Evolutionary conservation across 768 basidiomycete genomes (phyloP).

Genomic region (Psilocybe cyanescens): DNA sequence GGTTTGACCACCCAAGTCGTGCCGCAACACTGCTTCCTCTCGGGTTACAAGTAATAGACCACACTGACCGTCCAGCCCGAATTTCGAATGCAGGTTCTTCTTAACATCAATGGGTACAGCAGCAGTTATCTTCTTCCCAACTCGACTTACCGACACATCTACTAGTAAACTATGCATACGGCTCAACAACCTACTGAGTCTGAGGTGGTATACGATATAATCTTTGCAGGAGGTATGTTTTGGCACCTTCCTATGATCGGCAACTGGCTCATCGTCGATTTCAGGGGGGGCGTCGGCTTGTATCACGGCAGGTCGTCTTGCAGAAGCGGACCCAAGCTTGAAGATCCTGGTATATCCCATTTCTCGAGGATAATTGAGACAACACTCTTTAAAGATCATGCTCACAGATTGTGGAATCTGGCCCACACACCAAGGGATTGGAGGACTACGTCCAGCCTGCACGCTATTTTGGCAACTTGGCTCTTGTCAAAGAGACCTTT

Average conservation of each 20-base stretch:
- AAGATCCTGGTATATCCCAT: conserved; percentile 51
- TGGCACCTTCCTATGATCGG: not conserved
- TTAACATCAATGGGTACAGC: no score
- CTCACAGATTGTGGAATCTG: conserved; percentile 49
- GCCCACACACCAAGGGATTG: conserved; percentile 49
- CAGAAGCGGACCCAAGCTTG: conserved; percentile 51
- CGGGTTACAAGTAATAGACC: no score
- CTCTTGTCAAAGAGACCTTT: conserved; percentile 39
- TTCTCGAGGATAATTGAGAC: not conserved
- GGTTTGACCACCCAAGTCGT: no score
- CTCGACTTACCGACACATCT: no score
- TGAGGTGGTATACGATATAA: conserved; percentile 13
- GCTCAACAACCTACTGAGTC: not conserved
- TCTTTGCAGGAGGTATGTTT: conserved; percentile 14
- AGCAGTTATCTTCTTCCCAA: no score
- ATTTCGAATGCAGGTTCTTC: no score
- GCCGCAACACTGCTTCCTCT: no score
- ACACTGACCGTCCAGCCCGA: no score
- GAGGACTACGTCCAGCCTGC: conserved; percentile 55
- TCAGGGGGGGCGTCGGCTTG: conserved; percentile 56
- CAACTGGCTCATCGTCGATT: no score
- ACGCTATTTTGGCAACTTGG: conserved; percentile 43
- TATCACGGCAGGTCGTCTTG: conserved; percentile 55
- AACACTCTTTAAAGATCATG: not conserved
- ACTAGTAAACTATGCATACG: not conserved